Evolutionary conservation across 495 filamentous ascomycete species (phyloP), one percentile per base, ranked within the genome.

Genomic region (Parmelia sp.): DNA sequence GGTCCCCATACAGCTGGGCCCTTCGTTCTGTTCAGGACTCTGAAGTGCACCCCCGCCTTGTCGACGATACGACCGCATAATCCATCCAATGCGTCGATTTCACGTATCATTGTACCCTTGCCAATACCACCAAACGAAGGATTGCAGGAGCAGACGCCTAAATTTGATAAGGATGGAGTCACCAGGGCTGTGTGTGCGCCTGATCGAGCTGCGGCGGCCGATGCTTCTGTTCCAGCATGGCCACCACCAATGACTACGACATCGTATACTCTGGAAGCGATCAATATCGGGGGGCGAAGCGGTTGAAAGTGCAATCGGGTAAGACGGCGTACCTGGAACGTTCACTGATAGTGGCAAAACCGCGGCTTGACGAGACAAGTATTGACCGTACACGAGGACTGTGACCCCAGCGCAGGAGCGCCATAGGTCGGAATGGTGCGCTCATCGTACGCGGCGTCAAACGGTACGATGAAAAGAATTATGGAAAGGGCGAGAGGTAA

Each of bases 1-100:
- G 91, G 94, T 21, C 92, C 94, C 94, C 94, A 98, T 62, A 98
- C 94, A 10, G 95, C 94, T 5, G 93, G 90, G 0, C 94, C 94
- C 70, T 97, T 97, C 49, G 83, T 90, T 33, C 85, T 75, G 74
- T 98, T 98, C 66, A 98, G 75, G 10, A 95, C 81, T 57, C 86
- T 85, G 74, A 98, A 98, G 75, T 96, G 92, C 23, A 96, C 80
- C 21, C 92, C 94, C 29, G 94, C 90, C 75, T 93, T 96, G 74
- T 98, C 94, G 47, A 96, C 89, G 35, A 96, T 90, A 14, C 91
- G 83, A 3, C 91, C 93, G 0, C 89, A 88, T 14, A 98, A 82
- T 3, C 94, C 94, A 73, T 98, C 94, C 69, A 98, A 83, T 0
- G 94, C 95, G 77, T 98, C 94, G 36, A 98, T 86, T 74, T 98